Evolutionary conservation across 1,284 basidiomycete species (phyloP).

Genomic region (Naganishia sp.): DNA sequence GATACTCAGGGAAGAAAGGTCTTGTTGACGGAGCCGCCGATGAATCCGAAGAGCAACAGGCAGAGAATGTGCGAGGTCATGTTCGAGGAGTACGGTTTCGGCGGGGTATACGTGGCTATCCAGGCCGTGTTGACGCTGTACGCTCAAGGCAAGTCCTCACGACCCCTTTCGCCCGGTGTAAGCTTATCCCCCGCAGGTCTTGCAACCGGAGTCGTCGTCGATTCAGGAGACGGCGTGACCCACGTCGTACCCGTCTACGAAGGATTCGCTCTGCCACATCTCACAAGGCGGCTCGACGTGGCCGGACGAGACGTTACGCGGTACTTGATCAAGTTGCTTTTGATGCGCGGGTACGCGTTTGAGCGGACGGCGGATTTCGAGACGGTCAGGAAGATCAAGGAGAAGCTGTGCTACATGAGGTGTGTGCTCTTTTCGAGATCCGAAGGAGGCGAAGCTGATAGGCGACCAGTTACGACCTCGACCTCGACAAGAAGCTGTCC

Average conservation of each 20-base stretch:
- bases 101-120: conserved; percentile 94
- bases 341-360: conserved; percentile 99
- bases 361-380: conserved; percentile 99
- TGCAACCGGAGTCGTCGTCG: conserved; percentile 96
- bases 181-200: conserved; percentile 63
- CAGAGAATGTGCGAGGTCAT: conserved; percentile 96
- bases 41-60: conserved; percentile 95
- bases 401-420: conserved; percentile 97
- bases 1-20: conserved; percentile 87
- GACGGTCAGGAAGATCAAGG: conserved; percentile 97
- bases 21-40: conserved; percentile 96
- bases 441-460: neutral
- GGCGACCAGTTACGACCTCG: conserved; percentile 72
- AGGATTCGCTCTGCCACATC: conserved; percentile 90
- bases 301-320: conserved; percentile 97
- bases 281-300: conserved; percentile 92
- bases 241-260: conserved; percentile 99
- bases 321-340: conserved; percentile 95
- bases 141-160: conserved; percentile 74
- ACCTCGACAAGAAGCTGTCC: conserved; percentile 86
- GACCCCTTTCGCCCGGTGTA: neutral
- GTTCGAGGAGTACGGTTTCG: conserved; percentile 98
- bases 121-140: conserved; percentile 98
- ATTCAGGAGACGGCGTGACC: conserved; percentile 98
- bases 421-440: conserved; percentile 47